Percentiles rank a stretch among this genome's conserved stretches.
These are phyloP conservation scores for Rickenella mellea DNA, from an alignment of 768 basidiomycete genomes.

Conservation along the genomic window DNA sequence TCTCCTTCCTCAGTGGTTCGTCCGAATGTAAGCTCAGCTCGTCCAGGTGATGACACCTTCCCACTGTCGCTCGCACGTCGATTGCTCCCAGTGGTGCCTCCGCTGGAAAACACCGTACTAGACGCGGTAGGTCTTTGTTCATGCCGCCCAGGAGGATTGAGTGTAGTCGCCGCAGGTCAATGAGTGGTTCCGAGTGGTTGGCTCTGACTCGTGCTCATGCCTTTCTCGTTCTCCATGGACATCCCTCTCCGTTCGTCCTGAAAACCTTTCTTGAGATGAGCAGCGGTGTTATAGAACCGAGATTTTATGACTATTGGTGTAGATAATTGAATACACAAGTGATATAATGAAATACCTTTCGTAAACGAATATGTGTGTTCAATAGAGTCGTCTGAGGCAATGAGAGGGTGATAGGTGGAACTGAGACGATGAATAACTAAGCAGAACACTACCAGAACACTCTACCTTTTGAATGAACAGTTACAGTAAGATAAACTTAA, in stretches of 20 bases:
- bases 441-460: no score
- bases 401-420: no score
- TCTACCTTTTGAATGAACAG: no score
- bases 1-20: slow-evolving; percentile 22
- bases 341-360: no score
- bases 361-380: no score
- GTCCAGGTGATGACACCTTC: no score
- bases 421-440: no score
- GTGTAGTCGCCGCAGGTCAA: slow-evolving; percentile 66
- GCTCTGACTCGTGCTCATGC: slow-evolving; percentile 35
- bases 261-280: slow-evolving; percentile 5
- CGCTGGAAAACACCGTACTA: slow-evolving; percentile 48
- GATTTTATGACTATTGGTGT: no score
- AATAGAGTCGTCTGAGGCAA: no score
- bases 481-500: no score
- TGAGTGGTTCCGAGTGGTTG: slow-evolving; percentile 53
- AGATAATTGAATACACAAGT: no score
- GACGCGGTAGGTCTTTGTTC: slow-evolving; percentile 73
- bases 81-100: slow-evolving; percentile 29
- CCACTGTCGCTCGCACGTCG: slow-evolving; percentile 17
- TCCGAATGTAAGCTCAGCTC: slow-evolving; percentile 37
- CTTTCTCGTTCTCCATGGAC: slow-evolving; percentile 19
- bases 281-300: no score
- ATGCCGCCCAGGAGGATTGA: slow-evolving; percentile 60
- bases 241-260: slow-evolving; percentile 10